Percentiles rank a stretch among this genome's conserved stretches.
Evolutionary conservation across 495 filamentous ascomycete species (phyloP).

Genomic region (Talaromyces liani): DNA sequence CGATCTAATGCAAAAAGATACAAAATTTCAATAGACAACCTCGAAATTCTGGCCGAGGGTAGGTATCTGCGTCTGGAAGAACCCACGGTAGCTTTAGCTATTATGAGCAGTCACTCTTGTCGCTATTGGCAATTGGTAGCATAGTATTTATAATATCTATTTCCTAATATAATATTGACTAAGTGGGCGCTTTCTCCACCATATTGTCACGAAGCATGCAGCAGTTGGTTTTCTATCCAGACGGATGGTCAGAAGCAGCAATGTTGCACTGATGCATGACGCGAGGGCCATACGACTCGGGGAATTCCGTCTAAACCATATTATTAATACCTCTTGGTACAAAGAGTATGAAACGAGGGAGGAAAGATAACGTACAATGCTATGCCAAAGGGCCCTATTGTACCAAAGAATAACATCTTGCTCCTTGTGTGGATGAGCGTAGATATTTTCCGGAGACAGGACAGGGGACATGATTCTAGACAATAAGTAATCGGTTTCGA

Average conservation of each 20-base stretch:
- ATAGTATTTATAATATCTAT: too few species aligned
- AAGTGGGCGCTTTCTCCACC: too few species aligned
- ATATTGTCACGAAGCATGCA: background rate
- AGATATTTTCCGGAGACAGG: slow-evolving; percentile 19
- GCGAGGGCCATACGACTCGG: slow-evolving; percentile 15
- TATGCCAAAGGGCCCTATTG: slow-evolving; percentile 22
- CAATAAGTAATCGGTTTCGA: background rate
- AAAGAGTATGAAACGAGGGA: background rate
- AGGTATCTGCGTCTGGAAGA: too few species aligned
- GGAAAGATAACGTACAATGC: slow-evolving; percentile 4
- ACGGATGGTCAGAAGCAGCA: slow-evolving; percentile 18
- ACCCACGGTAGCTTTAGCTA: too few species aligned
- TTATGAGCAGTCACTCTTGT: too few species aligned
- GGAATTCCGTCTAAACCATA: slow-evolving; percentile 19
- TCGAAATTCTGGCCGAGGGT: too few species aligned
- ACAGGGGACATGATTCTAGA: slow-evolving; percentile 19
- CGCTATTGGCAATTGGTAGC: too few species aligned
- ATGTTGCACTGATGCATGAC: slow-evolving; percentile 26
- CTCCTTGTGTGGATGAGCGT: slow-evolving; percentile 20
- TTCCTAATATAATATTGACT: too few species aligned
- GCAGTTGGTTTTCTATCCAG: background rate
- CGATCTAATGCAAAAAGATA: too few species aligned
- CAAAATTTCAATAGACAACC: too few species aligned
- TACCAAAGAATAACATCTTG: slow-evolving; percentile 27
- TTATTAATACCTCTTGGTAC: too few species aligned